Evolutionary conservation across 2,329 filamentous ascomycete genomes (phyloP).

Genomic region (Arachnopeziza araneosa): DNA sequence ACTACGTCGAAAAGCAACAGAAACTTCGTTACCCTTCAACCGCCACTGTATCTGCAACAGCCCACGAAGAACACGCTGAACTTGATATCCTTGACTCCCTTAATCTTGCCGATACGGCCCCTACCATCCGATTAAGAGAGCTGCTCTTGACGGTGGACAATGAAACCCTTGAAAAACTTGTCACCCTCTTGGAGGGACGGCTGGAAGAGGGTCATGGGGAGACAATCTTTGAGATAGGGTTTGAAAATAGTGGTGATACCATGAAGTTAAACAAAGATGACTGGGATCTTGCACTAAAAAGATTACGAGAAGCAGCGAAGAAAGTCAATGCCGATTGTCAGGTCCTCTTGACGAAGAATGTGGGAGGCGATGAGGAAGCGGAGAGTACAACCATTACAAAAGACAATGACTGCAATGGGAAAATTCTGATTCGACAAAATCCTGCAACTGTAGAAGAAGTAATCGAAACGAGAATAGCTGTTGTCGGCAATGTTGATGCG

Average conservation of each 20-base stretch:
- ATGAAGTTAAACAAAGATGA: conserved; percentile 71
- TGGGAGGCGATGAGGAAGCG: conserved; percentile 66
- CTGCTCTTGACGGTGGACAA: conserved; percentile 63
- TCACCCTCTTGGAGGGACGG: conserved; percentile 59
- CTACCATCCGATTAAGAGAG: conserved; percentile 65
- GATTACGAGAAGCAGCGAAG: conserved; percentile 61
- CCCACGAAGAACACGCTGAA: conserved; percentile 70
- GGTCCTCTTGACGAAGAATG: conserved; percentile 83
- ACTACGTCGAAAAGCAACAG: conserved; percentile 95
- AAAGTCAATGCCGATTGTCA: conserved; percentile 68
- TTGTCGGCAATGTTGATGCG: conserved; percentile 96
- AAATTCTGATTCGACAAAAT: conserved; percentile 72
- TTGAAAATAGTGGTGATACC: conserved; percentile 82
- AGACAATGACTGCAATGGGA: conserved; percentile 74
- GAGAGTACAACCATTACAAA: conserved; percentile 49
- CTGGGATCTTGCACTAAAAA: conserved; percentile 66
- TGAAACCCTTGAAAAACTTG: conserved; percentile 56
- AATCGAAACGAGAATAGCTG: conserved; percentile 92
- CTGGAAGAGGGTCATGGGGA: conserved; percentile 83
- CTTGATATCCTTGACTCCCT: conserved; percentile 80
- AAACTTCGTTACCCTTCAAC: conserved; percentile 55
- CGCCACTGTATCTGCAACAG: conserved; percentile 10
- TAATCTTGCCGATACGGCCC: conserved; percentile 63
- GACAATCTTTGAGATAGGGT: conserved; percentile 83
- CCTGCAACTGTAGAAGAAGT: conserved; percentile 76